Conservation (phyloP, 2,329 filamentous ascomycete species). For the Phyllosticta paracitricarpa region DNA sequence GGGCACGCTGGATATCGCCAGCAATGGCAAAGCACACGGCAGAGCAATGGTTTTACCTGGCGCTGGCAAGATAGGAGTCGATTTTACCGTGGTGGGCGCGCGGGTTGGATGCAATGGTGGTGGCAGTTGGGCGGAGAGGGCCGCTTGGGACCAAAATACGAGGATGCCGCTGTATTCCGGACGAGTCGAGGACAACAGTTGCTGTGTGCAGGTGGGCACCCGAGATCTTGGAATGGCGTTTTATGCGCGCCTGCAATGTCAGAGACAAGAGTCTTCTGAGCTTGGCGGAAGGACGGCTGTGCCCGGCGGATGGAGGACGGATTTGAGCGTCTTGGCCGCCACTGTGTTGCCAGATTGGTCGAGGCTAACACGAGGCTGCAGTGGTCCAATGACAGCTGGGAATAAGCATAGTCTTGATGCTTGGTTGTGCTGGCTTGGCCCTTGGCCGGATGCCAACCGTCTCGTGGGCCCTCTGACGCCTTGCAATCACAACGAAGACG, state of each 20-base stretch:
- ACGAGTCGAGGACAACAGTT: neutral
- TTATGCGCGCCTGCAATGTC: neutral
- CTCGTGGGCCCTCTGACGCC: too few relatives aligned
- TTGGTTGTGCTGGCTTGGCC: neutral
- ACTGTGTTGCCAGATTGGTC: neutral
- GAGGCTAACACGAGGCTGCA: neutral
- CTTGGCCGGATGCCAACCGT: neutral
- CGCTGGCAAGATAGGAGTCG: neutral
- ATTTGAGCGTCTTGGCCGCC: neutral
- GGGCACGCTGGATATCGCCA: neutral
- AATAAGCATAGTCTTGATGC: neutral
- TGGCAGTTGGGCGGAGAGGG: neutral
- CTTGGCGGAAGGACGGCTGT: neutral
- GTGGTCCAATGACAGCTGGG: neutral
- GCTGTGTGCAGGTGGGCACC: neutral
- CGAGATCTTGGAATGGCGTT: neutral
- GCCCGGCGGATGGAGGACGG: neutral
- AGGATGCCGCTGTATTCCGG: neutral
- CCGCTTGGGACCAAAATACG: neutral
- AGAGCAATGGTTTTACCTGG: neutral
- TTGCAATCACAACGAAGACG: too few relatives aligned
- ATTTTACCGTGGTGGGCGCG: neutral
- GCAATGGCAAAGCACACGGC: neutral
- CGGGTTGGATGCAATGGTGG: neutral
- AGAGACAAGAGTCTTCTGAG: neutral